Percentiles rank a stretch among this genome's conserved stretches.
These are phyloP conservation scores for Rosa persica DNA, from an alignment of 306 rosid genomes.

Conservation along the genomic window DNA sequence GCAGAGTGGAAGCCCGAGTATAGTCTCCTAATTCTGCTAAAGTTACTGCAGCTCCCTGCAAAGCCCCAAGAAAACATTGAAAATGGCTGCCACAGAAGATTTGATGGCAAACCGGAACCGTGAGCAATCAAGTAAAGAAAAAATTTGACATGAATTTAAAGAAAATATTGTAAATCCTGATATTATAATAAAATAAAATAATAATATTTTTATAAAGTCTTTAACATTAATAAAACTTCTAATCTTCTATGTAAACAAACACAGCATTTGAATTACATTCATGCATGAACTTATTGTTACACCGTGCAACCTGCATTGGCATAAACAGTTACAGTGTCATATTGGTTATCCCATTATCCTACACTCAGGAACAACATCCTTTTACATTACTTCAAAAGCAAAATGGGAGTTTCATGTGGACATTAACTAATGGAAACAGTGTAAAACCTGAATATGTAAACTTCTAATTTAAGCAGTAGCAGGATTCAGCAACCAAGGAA, in stretches of 20 bases:
- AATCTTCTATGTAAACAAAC: neutral
- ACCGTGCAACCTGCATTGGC: neutral
- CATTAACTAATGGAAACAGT: neutral
- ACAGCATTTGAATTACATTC: neutral
- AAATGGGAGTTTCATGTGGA: neutral
- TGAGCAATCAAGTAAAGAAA: neutral
- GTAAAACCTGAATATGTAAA: neutral
- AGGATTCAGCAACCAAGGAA: constrained; percentile 25
- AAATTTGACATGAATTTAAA: neutral
- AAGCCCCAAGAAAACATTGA: constrained; percentile 25
- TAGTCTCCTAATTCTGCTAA: constrained; percentile 82
- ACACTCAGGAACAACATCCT: neutral
- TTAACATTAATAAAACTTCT: neutral
- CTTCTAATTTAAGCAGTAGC: constrained; percentile 7
- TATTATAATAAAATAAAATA: neutral
- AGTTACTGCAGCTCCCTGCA: constrained; percentile 94
- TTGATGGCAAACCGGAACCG: constrained; percentile 8
- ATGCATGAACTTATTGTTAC: neutral
- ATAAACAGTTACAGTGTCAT: neutral
- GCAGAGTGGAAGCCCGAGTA: constrained; percentile 71
- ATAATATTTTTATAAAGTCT: neutral
- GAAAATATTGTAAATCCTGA: neutral
- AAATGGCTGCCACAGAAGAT: constrained; percentile 6
- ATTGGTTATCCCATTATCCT: neutral
- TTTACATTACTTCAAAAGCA: neutral